Evolutionary conservation across 306 rosid species (phyloP).

Genomic region (Vachellia collinsii): DNA sequence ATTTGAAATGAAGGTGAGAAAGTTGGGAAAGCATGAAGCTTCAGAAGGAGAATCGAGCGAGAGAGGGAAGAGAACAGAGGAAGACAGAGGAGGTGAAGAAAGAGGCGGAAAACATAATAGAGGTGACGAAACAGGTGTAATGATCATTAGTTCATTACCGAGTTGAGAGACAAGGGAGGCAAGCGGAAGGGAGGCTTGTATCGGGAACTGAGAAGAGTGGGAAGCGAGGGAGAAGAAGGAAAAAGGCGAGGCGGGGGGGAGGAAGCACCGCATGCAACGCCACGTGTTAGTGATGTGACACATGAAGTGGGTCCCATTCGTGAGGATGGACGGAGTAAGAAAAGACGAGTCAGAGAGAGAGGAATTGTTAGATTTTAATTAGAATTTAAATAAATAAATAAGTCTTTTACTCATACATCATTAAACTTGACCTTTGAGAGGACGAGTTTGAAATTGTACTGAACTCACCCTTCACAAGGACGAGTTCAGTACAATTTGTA

Average conservation of each 20-base stretch:
- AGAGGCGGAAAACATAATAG: neutral
- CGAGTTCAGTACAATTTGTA: too few species aligned
- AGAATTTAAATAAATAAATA: too few species aligned
- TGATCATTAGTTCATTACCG: conserved; percentile 20
- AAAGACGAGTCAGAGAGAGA: too few species aligned
- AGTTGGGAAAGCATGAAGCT: neutral
- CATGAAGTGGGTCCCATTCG: conserved; percentile 51
- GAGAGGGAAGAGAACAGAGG: neutral
- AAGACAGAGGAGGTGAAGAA: neutral
- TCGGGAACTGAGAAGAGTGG: neutral
- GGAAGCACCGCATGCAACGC: conserved; percentile 38
- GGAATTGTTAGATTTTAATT: too few species aligned
- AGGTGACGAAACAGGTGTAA: neutral
- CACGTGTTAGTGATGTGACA: conserved; percentile 49
- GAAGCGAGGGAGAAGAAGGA: conserved; percentile 1
- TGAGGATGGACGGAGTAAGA: too few species aligned
- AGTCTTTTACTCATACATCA: too few species aligned
- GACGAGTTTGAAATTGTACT: too few species aligned
- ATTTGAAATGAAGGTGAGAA: neutral
- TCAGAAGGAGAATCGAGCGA: neutral
- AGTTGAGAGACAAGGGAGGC: neutral
- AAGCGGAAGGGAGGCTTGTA: conserved; percentile 16
- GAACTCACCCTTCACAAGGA: too few species aligned
- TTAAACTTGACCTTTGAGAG: too few species aligned
- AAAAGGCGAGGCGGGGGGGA: neutral